These are phyloP conservation scores for Puya raimondii DNA, from an alignment of 176 grass and related monocot species.

Conservation along the genomic window DNA sequence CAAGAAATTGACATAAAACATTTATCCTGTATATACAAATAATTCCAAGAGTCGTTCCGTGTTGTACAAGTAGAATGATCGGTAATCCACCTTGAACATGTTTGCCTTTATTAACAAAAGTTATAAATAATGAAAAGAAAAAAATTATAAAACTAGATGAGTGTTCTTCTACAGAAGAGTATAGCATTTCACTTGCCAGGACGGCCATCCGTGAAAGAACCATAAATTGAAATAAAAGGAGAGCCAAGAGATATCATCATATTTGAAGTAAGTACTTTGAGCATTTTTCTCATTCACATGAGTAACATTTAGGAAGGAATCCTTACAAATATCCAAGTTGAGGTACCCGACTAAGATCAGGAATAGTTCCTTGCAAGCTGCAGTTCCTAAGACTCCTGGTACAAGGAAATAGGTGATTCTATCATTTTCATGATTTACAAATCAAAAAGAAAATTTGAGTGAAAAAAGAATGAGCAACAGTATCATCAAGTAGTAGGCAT, in stretches of 20 bases:
- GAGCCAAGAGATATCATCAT: too few species aligned
- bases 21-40: neutral
- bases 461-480: neutral
- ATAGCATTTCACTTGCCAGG: too few species aligned
- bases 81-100: too few species aligned
- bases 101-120: too few species aligned
- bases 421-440: neutral
- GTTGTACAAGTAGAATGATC: neutral
- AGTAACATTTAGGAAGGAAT: neutral
- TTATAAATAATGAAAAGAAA: too few species aligned
- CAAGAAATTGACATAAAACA: neutral
- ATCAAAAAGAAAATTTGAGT: neutral
- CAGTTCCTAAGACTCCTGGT: constrained; percentile 94
- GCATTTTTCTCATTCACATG: neutral
- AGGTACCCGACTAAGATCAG: constrained; percentile 60
- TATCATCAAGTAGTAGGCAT: neutral
- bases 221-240: too few species aligned
- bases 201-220: too few species aligned
- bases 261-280: neutral
- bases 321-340: constrained; percentile 71
- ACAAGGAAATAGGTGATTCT: constrained; percentile 11
- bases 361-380: constrained; percentile 71
- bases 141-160: too few species aligned
- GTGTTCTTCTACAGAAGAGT: too few species aligned
- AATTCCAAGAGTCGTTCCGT: neutral